Conservation (phyloP, 345 rosid genomes). For the Trapa bicornis region DNA sequence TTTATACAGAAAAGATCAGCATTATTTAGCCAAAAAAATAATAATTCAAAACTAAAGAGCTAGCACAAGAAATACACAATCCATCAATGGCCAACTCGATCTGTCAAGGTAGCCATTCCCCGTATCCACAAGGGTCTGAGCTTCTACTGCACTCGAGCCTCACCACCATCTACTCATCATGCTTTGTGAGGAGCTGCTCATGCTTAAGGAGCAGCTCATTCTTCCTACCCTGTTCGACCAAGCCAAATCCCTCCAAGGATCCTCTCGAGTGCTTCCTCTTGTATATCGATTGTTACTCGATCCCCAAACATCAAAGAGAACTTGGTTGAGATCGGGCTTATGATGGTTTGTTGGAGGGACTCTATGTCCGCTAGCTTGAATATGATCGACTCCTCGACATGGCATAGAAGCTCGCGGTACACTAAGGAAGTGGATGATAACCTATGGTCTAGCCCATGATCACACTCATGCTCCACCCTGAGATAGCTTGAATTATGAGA, state of each 20-base stretch:
- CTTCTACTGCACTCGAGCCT: slow-evolving; percentile 44
- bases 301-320: slow-evolving; percentile 27
- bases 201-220: slow-evolving; percentile 53
- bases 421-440: slow-evolving; percentile 23
- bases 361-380: slow-evolving; percentile 67
- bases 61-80: slow-evolving; percentile 14
- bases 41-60: slow-evolving; percentile 5
- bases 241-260: slow-evolving; percentile 58
- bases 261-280: slow-evolving; percentile 61
- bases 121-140: slow-evolving; percentile 20
- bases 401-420: slow-evolving; percentile 40
- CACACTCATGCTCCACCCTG: slow-evolving; percentile 68
- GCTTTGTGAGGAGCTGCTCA: slow-evolving; percentile 8
- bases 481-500: slow-evolving; percentile 83
- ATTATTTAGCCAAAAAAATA: slow-evolving; percentile 31
- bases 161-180: slow-evolving; percentile 24
- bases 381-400: slow-evolving; percentile 43
- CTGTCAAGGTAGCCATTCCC: slow-evolving; percentile 50
- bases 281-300: slow-evolving; percentile 33
- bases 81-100: slow-evolving; percentile 44
- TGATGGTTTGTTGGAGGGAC: slow-evolving; percentile 26
- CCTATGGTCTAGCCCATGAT: slow-evolving; percentile 37
- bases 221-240: slow-evolving; percentile 51
- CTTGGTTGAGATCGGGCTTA: slow-evolving; percentile 33
- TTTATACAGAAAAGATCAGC: slow-evolving; percentile 1